phyloP scores from a whole-genome alignment of 2,329 filamentous ascomycete species.

The Clonostachys byssicola region DNA sequence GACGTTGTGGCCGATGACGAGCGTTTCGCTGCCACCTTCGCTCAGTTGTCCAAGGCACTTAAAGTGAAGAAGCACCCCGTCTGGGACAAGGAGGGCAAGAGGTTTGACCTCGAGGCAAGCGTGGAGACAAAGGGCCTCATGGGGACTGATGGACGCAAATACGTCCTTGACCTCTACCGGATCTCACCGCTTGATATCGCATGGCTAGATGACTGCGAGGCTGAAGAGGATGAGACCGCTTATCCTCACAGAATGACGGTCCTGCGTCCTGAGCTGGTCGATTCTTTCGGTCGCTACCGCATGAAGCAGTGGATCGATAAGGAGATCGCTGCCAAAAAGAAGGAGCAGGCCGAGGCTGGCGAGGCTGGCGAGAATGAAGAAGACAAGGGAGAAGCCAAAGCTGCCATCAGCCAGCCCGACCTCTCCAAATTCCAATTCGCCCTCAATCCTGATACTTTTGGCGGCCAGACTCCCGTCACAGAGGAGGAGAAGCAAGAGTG shows the following conservation, averaged over 20 bases:
- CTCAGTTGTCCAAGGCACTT: conserved; percentile 85
- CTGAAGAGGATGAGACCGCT: conserved; percentile 38
- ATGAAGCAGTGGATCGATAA: conserved; percentile 84
- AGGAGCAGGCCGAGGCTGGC: conserved; percentile 13
- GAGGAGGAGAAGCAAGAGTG: conserved; percentile 84
- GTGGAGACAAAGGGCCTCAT: conserved; percentile 98
- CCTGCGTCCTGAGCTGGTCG: conserved; percentile 83
- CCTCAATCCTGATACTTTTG: conserved; percentile 94
- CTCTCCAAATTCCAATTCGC: conserved; percentile 83
- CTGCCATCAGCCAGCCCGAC: conserved; percentile 68
- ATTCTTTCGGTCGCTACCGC: conserved; percentile 78
- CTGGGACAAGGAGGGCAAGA: conserved; percentile 93
- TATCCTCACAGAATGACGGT: conserved; percentile 98
- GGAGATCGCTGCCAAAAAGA: conserved; percentile 56
- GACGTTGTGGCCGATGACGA: conserved; percentile 90
- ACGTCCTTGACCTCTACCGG: conserved; percentile 94
- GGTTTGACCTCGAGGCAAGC: conserved; percentile 88
- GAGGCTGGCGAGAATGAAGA: conserved; percentile 9
- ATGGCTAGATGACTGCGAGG: conserved; percentile 77
- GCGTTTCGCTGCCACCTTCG: conserved; percentile 77
- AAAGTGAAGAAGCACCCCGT: conserved; percentile 93
- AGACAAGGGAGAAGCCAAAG: conserved; percentile 19
- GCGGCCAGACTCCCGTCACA: conserved; percentile 84
- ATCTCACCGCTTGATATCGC: conserved; percentile 86
- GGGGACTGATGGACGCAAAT: conserved; percentile 93